A percentile compares a stretch with the other conserved stretches of the same genome.
Evolutionary conservation across 1,284 basidiomycete species (phyloP).

Genomic region (Neolentinus lepideus): DNA sequence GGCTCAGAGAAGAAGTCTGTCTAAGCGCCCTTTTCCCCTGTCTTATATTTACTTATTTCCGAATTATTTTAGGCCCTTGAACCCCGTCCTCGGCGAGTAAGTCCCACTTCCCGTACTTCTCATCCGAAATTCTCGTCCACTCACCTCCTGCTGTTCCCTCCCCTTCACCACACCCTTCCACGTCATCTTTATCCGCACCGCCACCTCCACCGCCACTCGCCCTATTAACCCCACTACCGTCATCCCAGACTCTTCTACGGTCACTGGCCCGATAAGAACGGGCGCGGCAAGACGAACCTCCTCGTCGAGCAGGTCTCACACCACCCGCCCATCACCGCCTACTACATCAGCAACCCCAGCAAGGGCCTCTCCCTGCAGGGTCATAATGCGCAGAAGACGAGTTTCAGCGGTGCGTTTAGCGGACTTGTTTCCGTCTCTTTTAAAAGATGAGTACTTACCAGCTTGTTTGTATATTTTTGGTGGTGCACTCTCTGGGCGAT

Average conservation of each 20-base stretch:
- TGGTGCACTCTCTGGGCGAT: too few relatives aligned
- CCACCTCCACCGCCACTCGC: too few relatives aligned
- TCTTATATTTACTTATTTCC: slow-evolving; percentile 4
- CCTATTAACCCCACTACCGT: too few relatives aligned
- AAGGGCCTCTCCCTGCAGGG: slow-evolving; percentile 82
- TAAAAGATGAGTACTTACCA: too few relatives aligned
- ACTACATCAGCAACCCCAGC: slow-evolving; percentile 77
- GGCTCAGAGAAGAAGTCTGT: slow-evolving; percentile 94
- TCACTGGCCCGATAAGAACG: slow-evolving; percentile 76
- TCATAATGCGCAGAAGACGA: slow-evolving; percentile 95
- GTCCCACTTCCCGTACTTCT: too few relatives aligned
- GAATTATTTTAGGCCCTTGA: slow-evolving; percentile 63
- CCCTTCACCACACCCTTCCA: slow-evolving; percentile 5
- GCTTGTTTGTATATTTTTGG: too few relatives aligned
- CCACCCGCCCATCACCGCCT: slow-evolving; percentile 86
- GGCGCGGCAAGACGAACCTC: slow-evolving; percentile 80
- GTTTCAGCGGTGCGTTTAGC: slow-evolving; percentile 63
- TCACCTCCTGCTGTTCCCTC: neutral
- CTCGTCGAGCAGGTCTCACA: slow-evolving; percentile 97
- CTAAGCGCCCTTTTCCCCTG: slow-evolving; percentile 2
- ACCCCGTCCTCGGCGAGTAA: slow-evolving; percentile 91
- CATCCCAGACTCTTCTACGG: slow-evolving; percentile 92
- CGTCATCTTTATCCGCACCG: neutral
- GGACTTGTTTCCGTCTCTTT: slow-evolving; percentile 5
- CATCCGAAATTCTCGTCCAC: neutral